Base-by-base conservation (phyloP, 2,329 filamentous ascomycete species). In the Huntiella decipiens region DNA sequence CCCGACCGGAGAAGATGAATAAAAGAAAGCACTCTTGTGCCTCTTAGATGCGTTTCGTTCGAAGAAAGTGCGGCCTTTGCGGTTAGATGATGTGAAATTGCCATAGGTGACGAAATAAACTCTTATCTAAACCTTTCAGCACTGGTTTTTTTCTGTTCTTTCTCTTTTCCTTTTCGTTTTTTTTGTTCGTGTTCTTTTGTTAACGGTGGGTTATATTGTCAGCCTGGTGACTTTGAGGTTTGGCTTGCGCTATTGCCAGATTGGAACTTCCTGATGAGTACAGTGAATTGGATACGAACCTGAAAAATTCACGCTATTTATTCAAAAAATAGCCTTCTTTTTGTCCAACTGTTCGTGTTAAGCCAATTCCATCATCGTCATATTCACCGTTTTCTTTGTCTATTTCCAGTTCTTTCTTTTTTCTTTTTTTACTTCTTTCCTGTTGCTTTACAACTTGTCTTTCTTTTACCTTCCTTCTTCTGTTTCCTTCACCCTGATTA, bases 181-280 rank as follows among this genome's bases (percentile, higher is more conserved):
- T 11, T 4, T 49, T 49, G n/a, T n/a, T 38, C 32, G 28, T 31
- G 17, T 31, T 42, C 35, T 22, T 17, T 37, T 38, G 39, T 36
- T 31, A 19, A 38, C n/a, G 32, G 8, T 12, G 32, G 15, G 28
- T 45, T 22, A 28, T 38, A 22, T n/a, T 33, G 28, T 22, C 31
- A 28, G 35, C 13, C 15, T 41, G 12, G 15, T 38, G 37, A 38
- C 37, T 28, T 28, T 28, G 22, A 28, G 22, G 22, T 28, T 10
- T 28, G 13, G 19, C 19, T 38, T 17, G 16, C 15, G 13, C n/a
- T 38, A 16, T 38, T 38, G 15, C 12, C 37, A 38, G 12, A 19
- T 13, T 17, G 37, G 37, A 10, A 38, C 22, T 28, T 28, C 22
- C 22, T 28, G 22, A 28, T 28, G 22, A 28, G 22, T 28, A 28